A percentile compares a stretch with the other conserved stretches of the same genome.
phyloP scores from a whole-genome alignment of 495 filamentous ascomycete genomes.

The Tirmania nivea region DNA sequence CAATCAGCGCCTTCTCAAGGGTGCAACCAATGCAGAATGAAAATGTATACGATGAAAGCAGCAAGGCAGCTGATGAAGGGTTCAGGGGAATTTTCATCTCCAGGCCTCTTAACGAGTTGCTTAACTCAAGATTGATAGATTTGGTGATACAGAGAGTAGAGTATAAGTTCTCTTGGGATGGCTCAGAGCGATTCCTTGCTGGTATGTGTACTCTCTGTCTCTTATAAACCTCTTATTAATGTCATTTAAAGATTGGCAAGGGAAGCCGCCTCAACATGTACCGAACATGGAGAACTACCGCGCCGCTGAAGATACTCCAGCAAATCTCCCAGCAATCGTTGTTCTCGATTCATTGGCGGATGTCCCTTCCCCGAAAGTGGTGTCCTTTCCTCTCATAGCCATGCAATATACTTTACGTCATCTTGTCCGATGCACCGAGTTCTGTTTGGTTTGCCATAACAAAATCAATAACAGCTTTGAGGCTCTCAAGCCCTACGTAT shows the following conservation, averaged over 20 bases:
- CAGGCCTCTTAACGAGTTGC: slow-evolving; percentile 43
- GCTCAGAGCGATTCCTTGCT: slow-evolving; percentile 40
- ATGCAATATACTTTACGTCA: slow-evolving; percentile 67
- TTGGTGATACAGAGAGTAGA: slow-evolving; percentile 38
- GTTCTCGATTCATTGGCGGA: too few species aligned
- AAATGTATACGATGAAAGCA: neutral
- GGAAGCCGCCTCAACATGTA: slow-evolving; percentile 13
- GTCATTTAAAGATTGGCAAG: neutral
- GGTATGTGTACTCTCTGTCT: slow-evolving; percentile 9
- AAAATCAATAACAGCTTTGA: slow-evolving; percentile 50
- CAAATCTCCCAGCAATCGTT: too few species aligned
- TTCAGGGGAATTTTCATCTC: slow-evolving; percentile 46
- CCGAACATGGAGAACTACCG: neutral
- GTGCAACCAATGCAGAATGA: neutral
- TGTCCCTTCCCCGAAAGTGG: slow-evolving; percentile 8
- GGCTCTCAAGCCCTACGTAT: slow-evolving; percentile 83
- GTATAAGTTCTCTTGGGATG: slow-evolving; percentile 40
- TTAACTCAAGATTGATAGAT: slow-evolving; percentile 43
- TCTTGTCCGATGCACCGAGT: slow-evolving; percentile 64
- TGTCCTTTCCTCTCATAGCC: slow-evolving; percentile 47
- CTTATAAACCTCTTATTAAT: neutral
- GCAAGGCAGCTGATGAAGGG: slow-evolving; percentile 13
- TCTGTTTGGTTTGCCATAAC: slow-evolving; percentile 70
- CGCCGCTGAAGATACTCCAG: slow-evolving; percentile 1
- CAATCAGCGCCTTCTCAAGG: slow-evolving; percentile 31